Evolutionary conservation across 2,329 filamentous ascomycete species (phyloP).

Genomic region (Myriosclerotinia curreyana): DNA sequence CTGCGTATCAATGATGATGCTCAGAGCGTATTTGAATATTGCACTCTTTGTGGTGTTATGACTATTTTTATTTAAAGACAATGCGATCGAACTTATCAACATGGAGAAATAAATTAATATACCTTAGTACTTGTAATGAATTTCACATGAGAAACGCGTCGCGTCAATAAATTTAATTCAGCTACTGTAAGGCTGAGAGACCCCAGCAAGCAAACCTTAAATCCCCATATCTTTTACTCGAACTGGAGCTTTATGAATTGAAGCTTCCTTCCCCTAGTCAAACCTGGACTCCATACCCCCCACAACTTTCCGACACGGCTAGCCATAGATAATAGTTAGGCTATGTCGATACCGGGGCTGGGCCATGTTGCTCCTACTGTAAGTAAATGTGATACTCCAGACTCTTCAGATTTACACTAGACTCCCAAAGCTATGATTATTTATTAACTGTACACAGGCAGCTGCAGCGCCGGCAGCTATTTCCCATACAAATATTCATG

Average conservation of each 20-base stretch:
- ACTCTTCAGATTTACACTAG: neutral
- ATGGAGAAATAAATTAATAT: neutral
- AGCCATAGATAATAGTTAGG: neutral
- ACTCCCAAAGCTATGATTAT: neutral
- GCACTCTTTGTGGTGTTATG: no score
- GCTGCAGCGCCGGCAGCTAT: slow-evolving; percentile 35
- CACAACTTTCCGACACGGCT: slow-evolving; percentile 7
- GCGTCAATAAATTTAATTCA: neutral
- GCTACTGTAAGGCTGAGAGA: slow-evolving; percentile 16
- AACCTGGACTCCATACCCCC: slow-evolving; percentile 18
- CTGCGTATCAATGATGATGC: neutral
- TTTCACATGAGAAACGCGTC: neutral
- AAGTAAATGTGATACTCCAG: slow-evolving; percentile 36
- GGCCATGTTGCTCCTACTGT: slow-evolving; percentile 64
- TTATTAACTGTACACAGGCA: slow-evolving; percentile 28
- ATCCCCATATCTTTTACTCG: slow-evolving; percentile 16
- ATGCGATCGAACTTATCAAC: no score
- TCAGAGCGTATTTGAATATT: no score
- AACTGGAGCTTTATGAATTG: slow-evolving; percentile 5
- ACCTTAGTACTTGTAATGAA: no score
- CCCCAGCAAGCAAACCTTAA: neutral
- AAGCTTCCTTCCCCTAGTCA: slow-evolving; percentile 19
- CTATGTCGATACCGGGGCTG: slow-evolving; percentile 72
- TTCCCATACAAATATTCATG: slow-evolving; percentile 46
- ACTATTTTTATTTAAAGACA: no score